Base-by-base conservation (phyloP, 352 stramenopile genomes). In the Globisporangium sylvaticum region DNA sequence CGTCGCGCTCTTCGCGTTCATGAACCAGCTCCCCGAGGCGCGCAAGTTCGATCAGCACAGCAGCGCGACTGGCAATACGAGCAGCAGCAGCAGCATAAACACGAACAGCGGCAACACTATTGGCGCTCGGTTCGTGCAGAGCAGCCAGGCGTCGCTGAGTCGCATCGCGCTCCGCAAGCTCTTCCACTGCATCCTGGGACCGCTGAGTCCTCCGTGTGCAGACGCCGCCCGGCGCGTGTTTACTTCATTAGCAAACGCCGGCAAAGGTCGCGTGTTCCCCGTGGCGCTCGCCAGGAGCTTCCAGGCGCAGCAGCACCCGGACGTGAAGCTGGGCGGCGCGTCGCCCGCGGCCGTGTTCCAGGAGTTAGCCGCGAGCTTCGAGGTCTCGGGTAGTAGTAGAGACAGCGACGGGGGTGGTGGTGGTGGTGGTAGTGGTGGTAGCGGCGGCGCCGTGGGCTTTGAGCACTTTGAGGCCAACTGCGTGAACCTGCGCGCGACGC, bases 391-490 rank as follows among this genome's bases (percentile, higher is more conserved):
- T 22, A 70, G 74, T 5, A 56, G 53, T 1, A 25, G 12, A 24
- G 70, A 72, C 5, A 54, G 53, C 1, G 54, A 70, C 3, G n/a
- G n/a, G n/a, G n/a, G n/a, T n/a, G n/a, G n/a, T n/a, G n/a, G n/a
- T n/a, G n/a, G n/a, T n/a, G n/a, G n/a, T n/a, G n/a, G n/a, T n/a
- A n/a, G n/a, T n/a, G 76, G 9, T 39, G 34, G 34, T 10, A 14
- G 34, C 32, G 32, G 87, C 53, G 80, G 80, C 60, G 61, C 69
- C 14, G 70, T 93, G 4, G 34, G 72, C 32, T 76, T 87, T 52
- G 81, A 90, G 62, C 79, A 88, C 68, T 89, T 93, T 66, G 81
- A 91, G 54, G 58, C 58, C 34, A 91, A 87, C 68, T 88, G 80
- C 31, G 68, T 81, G 24, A 79, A 88, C 64, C 68, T 86, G 62